phyloP scores from a whole-genome alignment of 2,329 filamentous ascomycete genomes.

The Epichloe gansuensis region DNA sequence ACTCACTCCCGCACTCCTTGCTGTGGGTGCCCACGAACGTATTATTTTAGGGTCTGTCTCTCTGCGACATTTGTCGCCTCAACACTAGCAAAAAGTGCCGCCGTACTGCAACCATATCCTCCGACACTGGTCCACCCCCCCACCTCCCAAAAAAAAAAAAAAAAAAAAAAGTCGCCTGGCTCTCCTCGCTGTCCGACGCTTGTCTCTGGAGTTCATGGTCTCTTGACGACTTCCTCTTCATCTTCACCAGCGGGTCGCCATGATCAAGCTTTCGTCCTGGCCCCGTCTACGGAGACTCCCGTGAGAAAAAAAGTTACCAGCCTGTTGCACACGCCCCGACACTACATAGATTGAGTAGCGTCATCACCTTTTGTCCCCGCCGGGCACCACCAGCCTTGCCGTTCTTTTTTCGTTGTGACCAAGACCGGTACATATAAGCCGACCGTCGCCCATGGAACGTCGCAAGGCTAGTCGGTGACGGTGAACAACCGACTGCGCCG shows the following conservation, averaged over 20 bases:
- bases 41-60: background rate
- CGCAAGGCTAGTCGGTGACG: conserved; percentile 17
- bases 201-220: background rate
- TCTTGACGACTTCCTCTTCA: background rate
- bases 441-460: conserved; percentile 22
- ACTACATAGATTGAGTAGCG: background rate
- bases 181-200: background rate
- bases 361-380: background rate
- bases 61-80: conserved; percentile 5
- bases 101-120: conserved; percentile 12
- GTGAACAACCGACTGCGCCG: conserved; percentile 19
- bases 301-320: conserved; percentile 1
- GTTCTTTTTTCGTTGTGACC: conserved; percentile 4
- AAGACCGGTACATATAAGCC: conserved; percentile 9
- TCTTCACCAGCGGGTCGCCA: conserved; percentile 25
- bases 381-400: background rate
- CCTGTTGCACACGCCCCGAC: conserved; percentile 1
- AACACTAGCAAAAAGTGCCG: conserved; percentile 15
- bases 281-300: conserved; percentile 24
- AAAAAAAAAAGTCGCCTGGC: background rate
- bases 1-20: background rate
- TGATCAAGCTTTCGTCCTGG: conserved; percentile 20
- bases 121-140: conserved; percentile 5
- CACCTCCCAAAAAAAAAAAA: background rate
- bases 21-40: background rate